A percentile compares a stretch with the other conserved stretches of the same genome.
Conservation (phyloP, 352 stramenopile species). For the Nothophytophthora sp. region DNA sequence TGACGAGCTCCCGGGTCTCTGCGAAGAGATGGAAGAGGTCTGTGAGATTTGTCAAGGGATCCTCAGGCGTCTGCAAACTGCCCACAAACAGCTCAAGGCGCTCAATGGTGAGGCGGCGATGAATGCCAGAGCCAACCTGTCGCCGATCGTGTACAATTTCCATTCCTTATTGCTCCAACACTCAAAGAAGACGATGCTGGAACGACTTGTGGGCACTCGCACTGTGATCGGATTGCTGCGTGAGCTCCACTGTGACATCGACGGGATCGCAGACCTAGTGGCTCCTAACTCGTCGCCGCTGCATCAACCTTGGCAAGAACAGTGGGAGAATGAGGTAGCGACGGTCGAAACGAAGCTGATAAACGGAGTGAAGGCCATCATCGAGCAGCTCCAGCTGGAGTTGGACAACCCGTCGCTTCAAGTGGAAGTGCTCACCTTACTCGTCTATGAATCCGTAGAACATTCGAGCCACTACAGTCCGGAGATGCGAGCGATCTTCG, state of each 20-base stretch:
- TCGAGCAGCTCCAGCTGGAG: conserved; percentile 1
- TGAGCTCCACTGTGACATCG: conserved; percentile 12
- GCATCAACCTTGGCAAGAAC: not conserved
- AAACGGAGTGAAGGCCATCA: not conserved
- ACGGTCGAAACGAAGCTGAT: conserved; percentile 8
- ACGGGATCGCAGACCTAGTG: conserved; percentile 4
- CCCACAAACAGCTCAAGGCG: not conserved
- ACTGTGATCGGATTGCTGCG: conserved; percentile 5
- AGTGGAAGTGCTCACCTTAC: conserved; percentile 9
- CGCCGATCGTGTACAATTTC: conserved; percentile 1
- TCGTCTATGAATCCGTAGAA: conserved; percentile 13
- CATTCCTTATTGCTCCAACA: conserved; percentile 10
- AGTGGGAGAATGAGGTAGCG: conserved; percentile 7
- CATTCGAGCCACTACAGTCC: conserved; percentile 8
- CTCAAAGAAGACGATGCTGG: conserved; percentile 12
- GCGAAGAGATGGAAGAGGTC: conserved; percentile 1
- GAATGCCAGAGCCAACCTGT: not conserved
- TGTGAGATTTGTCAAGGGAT: conserved; percentile 9
- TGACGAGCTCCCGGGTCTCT: conserved; percentile 1
- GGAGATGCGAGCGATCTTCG: conserved; percentile 4
- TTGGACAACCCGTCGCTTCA: not conserved
- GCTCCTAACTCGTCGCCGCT: not conserved
- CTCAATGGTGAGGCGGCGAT: not conserved
- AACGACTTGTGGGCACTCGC: conserved; percentile 14
- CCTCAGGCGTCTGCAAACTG: not conserved